Evolutionary conservation across 768 basidiomycete genomes (phyloP), one percentile per base, ranked within the genome.

Genomic region (Mycena chlorophos): DNA sequence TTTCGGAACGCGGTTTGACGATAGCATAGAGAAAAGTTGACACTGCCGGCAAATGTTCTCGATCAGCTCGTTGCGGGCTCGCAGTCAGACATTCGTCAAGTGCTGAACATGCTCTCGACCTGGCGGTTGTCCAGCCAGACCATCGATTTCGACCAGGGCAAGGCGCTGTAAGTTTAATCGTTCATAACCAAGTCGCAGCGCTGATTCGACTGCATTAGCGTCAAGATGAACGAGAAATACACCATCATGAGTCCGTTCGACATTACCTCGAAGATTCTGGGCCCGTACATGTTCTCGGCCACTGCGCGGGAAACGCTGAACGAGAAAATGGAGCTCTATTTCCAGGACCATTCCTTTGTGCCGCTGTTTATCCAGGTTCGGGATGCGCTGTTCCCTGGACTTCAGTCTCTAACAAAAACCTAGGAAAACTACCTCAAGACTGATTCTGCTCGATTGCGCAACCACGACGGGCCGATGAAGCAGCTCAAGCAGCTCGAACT

Each of bases 71-170:
- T 98, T 54, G 71, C 75, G 2, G 91, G 96, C 4, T 81, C 94
- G 2, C 91, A 97, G 63, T 96, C 95, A 2, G 97, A 99, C 71
- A 96, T 99, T 55, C 89, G 97, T 3, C 96, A 96, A 68, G 92
- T 98, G 19, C 73, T 99, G 56, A 98, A 98, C 69, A 98, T 99
- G 94, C 76, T 99, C 13, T 96, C 97, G 4, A 98, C 96, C 0
- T 98, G 94, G 91, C 94, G 88, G 65, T 71, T 98, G n/a, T 89
- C 88, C 8, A 87, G 76, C 58, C 70, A 79, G 52, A 78, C 82
- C 2, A 92, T 99, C 88, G 80, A 86, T 62, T 98, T 92, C 68
- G 95, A 98, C 61, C 86, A 97, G 64, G 84, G 94, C 52, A 97
- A 98, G 69, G 71, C 77, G n/a, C 75, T 98, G 95, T 98, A 65